These are phyloP conservation scores for Corchorus capsularis DNA, from an alignment of 345 rosid genomes.

Conservation along the genomic window DNA sequence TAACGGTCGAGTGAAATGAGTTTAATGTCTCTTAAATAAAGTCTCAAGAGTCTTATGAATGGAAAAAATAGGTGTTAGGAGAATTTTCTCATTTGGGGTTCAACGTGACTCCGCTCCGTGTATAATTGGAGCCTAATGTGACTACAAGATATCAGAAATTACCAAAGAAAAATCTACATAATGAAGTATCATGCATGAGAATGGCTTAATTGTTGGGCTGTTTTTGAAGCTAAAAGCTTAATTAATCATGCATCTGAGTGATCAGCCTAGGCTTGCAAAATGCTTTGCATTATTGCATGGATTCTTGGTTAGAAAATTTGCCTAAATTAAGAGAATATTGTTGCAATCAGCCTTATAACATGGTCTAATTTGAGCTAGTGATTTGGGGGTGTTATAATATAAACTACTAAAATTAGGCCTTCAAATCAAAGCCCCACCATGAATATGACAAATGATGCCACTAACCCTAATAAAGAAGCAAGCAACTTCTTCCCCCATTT, in stretches of 20 bases:
- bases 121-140: too few species aligned
- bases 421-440: slow-evolving; percentile 30
- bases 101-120: too few species aligned
- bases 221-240: not conserved
- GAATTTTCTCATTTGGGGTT: too few species aligned
- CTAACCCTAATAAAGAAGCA: not conserved
- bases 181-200: not conserved
- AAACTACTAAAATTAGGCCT: not conserved
- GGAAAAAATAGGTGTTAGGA: too few species aligned
- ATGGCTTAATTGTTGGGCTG: not conserved
- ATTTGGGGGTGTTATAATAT: slow-evolving; percentile 10
- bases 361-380: slow-evolving; percentile 2
- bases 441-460: slow-evolving; percentile 25
- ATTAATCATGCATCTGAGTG: not conserved
- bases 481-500: not conserved
- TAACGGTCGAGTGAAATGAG: too few species aligned
- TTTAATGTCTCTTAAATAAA: too few species aligned
- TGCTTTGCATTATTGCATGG: not conserved
- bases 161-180: not conserved
- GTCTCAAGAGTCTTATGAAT: too few species aligned
- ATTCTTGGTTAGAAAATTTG: not conserved
- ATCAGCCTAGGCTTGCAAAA: not conserved
- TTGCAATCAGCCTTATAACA: not conserved
- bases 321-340: not conserved
- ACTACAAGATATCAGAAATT: too few species aligned